Percentiles rank a stretch among this genome's conserved stretches.
These are phyloP conservation scores for Aureobasidium musti DNA, from an alignment of 2,329 filamentous ascomycete genomes.

Conservation along the genomic window DNA sequence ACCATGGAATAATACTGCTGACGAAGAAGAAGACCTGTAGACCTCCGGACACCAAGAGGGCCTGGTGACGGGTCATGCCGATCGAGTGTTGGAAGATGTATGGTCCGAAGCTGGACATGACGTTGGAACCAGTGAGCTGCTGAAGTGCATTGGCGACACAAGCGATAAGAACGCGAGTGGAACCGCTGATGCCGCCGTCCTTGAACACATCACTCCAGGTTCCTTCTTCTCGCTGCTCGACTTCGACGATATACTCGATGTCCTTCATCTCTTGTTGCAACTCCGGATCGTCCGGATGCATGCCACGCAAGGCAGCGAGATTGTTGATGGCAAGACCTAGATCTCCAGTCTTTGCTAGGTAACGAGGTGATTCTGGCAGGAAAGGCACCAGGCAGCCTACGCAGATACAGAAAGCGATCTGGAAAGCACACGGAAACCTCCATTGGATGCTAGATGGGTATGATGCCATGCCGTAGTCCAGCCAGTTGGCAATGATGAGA, in stretches of 20 bases:
- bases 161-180: conserved; percentile 36
- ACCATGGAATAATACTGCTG: conserved; percentile 36
- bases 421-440: conserved; percentile 58
- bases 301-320: conserved; percentile 51
- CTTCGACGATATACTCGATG: conserved; percentile 46
- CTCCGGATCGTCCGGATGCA: conserved; percentile 46
- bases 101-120: conserved; percentile 35
- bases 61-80: conserved; percentile 31
- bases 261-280: conserved; percentile 48
- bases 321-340: conserved; percentile 53
- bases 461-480: conserved; percentile 51
- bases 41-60: conserved; percentile 35
- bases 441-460: conserved; percentile 54
- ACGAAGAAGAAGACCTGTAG: conserved; percentile 40
- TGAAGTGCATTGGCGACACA: conserved; percentile 27
- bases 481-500: conserved; percentile 47
- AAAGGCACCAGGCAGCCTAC: conserved; percentile 51
- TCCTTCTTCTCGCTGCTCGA: conserved; percentile 40
- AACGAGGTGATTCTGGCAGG: conserved; percentile 50
- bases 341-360: conserved; percentile 48
- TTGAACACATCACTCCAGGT: conserved; percentile 43
- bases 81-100: conserved; percentile 34
- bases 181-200: conserved; percentile 41
- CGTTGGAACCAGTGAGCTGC: conserved; percentile 37
- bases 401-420: conserved; percentile 53